Conservation (phyloP, 2,329 filamentous ascomycete species). For the Lasiodiplodia theobromae region DNA sequence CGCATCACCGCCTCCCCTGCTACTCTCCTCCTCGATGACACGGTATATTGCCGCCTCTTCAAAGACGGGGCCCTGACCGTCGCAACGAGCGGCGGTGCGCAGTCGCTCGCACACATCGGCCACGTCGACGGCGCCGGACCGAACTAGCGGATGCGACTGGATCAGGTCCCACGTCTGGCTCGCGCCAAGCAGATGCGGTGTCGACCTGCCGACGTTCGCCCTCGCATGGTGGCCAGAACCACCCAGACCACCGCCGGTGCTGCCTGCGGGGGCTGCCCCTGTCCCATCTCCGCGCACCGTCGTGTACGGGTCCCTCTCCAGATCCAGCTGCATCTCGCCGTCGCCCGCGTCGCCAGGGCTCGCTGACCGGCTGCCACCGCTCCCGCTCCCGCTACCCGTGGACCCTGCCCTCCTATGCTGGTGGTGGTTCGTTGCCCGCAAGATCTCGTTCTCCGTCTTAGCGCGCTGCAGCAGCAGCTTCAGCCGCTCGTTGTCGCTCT, state of each 20-base stretch:
- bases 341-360: not conserved
- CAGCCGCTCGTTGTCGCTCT: conserved; percentile 84
- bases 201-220: conserved; percentile 35
- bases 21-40: conserved; percentile 78
- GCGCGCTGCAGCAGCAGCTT: conserved; percentile 84
- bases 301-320: conserved; percentile 20
- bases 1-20: conserved; percentile 75
- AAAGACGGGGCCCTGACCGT: conserved; percentile 87
- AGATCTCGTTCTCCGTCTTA: conserved; percentile 89
- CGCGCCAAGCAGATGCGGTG: conserved; percentile 65
- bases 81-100: conserved; percentile 77
- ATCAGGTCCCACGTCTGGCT: conserved; percentile 91
- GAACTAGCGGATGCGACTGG: conserved; percentile 78
- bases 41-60: conserved; percentile 75
- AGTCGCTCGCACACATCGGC: conserved; percentile 80
- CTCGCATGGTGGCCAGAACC: conserved; percentile 53
- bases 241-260: not conserved
- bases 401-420: not conserved
- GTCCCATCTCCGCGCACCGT: not conserved
- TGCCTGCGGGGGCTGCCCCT: not conserved
- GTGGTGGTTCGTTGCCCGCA: conserved; percentile 68
- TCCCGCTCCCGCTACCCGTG: not conserved
- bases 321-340: not conserved
- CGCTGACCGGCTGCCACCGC: not conserved
- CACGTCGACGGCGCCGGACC: conserved; percentile 80